Evolutionary conservation across 2,329 filamentous ascomycete genomes (phyloP).

Genomic region (Didymella sp.): DNA sequence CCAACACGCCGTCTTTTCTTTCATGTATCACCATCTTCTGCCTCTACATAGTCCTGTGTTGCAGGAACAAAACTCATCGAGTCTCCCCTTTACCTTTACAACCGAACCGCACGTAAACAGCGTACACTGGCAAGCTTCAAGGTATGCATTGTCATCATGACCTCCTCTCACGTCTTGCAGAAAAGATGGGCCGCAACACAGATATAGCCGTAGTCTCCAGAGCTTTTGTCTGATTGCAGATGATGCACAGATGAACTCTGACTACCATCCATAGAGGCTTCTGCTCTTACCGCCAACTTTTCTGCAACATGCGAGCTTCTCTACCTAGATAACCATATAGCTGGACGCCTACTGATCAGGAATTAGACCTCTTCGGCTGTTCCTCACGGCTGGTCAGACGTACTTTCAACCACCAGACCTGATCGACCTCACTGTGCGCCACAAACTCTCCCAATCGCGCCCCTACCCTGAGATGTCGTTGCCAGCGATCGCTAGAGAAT

Average conservation of each 20-base stretch:
- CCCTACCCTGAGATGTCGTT: conserved; percentile 25
- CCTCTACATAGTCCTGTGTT: conserved; percentile 26
- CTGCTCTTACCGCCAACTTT: no score
- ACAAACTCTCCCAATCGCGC: conserved; percentile 7
- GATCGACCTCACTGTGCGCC: conserved; percentile 33
- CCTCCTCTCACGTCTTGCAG: no score
- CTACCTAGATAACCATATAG: no score
- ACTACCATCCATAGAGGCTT: not conserved
- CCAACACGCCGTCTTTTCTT: conserved; percentile 27
- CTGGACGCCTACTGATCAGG: not conserved
- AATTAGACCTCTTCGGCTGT: conserved; percentile 25
- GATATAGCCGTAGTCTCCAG: no score
- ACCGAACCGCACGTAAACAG: conserved; percentile 12
- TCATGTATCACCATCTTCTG: conserved; percentile 37
- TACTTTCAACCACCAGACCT: conserved; percentile 38
- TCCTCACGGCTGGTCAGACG: conserved; percentile 28
- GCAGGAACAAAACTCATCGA: conserved; percentile 22
- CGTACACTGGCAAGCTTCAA: not conserved
- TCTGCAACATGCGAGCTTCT: no score
- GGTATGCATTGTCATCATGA: not conserved
- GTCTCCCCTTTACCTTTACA: conserved; percentile 30
- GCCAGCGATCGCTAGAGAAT: conserved; percentile 20
- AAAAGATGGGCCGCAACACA: no score
- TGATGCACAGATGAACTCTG: not conserved
- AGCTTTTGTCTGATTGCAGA: no score